phyloP scores from a whole-genome alignment of 805 yeast species.

The Nakazawaea laoshanensis region DNA sequence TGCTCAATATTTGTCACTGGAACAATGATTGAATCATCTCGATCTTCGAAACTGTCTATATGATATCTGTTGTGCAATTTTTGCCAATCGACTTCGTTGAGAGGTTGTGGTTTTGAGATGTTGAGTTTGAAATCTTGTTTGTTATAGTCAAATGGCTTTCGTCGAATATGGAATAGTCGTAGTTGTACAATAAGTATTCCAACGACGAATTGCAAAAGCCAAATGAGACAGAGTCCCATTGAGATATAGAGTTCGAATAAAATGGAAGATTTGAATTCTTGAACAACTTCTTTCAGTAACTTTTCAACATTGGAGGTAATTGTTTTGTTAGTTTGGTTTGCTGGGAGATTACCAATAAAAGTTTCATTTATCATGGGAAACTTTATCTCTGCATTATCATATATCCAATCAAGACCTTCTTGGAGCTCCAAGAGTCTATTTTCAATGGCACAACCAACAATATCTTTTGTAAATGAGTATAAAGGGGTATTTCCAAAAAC shows the following conservation, averaged over 20 bases:
- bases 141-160: too few species aligned
- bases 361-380: constrained; percentile 34
- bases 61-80: too few species aligned
- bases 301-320: constrained; percentile 14
- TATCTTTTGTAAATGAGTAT: constrained; percentile 50
- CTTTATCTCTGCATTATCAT: constrained; percentile 47
- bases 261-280: constrained; percentile 26
- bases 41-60: too few species aligned
- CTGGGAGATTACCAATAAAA: too few species aligned
- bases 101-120: too few species aligned
- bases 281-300: constrained; percentile 19
- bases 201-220: constrained; percentile 37
- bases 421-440: constrained; percentile 60
- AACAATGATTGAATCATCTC: too few species aligned
- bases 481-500: constrained; percentile 66
- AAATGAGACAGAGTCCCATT: constrained; percentile 31
- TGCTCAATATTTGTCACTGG: too few species aligned
- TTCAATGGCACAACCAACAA: constrained; percentile 75
- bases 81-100: too few species aligned
- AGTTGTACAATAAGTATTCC: constrained; percentile 20
- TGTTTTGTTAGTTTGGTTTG: too few species aligned
- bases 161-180: too few species aligned
- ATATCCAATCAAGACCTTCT: constrained; percentile 72
- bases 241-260: constrained; percentile 40
- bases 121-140: too few species aligned